These are phyloP conservation scores for Coemansia aciculifera DNA, from an alignment of 192 early-diverging fungal genomes.

Conservation along the genomic window DNA sequence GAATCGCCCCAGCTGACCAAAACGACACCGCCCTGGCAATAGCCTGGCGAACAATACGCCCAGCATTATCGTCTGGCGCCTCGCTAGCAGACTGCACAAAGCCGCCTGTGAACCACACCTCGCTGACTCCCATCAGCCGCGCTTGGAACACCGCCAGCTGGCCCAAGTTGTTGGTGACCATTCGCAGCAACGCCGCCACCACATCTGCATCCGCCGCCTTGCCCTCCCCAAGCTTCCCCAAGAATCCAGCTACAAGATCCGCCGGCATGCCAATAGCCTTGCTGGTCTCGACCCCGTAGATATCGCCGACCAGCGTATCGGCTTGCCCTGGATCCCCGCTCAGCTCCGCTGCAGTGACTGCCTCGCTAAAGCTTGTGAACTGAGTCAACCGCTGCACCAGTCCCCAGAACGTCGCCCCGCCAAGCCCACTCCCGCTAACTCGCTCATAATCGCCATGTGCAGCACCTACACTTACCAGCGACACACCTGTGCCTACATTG, in stretches of 20 bases:
- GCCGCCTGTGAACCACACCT: conserved; percentile 49
- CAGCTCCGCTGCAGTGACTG: conserved; percentile 11
- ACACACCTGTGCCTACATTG: conserved; percentile 53
- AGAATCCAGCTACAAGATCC: conserved; percentile 50
- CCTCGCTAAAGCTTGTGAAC: conserved; percentile 28
- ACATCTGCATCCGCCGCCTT: conserved; percentile 34
- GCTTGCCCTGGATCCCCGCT: conserved; percentile 26
- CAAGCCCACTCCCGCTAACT: conserved; percentile 49
- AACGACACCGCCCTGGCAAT: conserved; percentile 32
- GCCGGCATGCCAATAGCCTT: conserved; percentile 46
- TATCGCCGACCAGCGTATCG: conserved; percentile 49
- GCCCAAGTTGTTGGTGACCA: conserved; percentile 44
- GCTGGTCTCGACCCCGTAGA: conserved; percentile 46
- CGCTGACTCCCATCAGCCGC: conserved; percentile 14
- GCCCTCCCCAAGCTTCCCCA: conserved; percentile 34
- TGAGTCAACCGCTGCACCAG: conserved; percentile 41
- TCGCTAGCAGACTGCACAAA: conserved; percentile 16
- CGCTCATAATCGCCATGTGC: conserved; percentile 28
- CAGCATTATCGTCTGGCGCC: not conserved
- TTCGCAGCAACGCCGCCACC: conserved; percentile 39
- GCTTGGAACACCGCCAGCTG: conserved; percentile 54
- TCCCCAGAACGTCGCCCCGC: conserved; percentile 49
- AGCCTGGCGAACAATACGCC: conserved; percentile 18
- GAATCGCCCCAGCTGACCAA: conserved; percentile 33
- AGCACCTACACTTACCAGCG: conserved; percentile 16